These are phyloP conservation scores for Herpetomonas tarakana DNA, from an alignment of 208 protist species.

Conservation along the genomic window DNA sequence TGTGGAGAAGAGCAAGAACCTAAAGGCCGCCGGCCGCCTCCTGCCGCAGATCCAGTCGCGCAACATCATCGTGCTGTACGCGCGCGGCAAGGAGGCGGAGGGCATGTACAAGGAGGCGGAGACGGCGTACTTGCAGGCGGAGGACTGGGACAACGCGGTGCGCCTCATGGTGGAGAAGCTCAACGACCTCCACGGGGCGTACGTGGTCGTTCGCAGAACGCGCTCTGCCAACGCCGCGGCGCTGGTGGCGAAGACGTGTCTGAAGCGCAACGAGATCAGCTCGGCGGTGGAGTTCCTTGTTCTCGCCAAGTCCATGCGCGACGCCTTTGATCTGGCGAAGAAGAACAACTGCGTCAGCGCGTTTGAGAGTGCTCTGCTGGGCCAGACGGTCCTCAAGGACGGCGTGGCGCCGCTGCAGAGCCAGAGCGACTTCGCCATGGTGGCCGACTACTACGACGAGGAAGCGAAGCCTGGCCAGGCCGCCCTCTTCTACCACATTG, in stretches of 20 bases:
- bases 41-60: slow-evolving; percentile 90
- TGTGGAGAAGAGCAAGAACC: slow-evolving; percentile 92
- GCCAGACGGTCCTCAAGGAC: slow-evolving; percentile 79
- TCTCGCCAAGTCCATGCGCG: slow-evolving; percentile 86
- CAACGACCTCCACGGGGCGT: slow-evolving; percentile 93
- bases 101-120: slow-evolving; percentile 91
- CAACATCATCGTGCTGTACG: slow-evolving; percentile 94
- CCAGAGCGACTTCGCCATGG: slow-evolving; percentile 78
- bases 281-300: slow-evolving; percentile 97
- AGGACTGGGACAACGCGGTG: slow-evolving; percentile 96
- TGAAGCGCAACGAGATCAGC: slow-evolving; percentile 77
- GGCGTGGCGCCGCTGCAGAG: slow-evolving; percentile 68
- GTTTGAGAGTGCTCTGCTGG: slow-evolving; percentile 78
- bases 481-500: slow-evolving; percentile 91
- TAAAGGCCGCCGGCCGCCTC: slow-evolving; percentile 82
- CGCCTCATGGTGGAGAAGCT: slow-evolving; percentile 93
- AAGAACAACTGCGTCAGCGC: slow-evolving; percentile 82
- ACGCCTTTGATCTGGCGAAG: slow-evolving; percentile 95
- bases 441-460: slow-evolving; percentile 94
- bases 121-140: slow-evolving; percentile 90
- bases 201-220: slow-evolving; percentile 93
- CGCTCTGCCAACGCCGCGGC: slow-evolving; percentile 89
- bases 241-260: slow-evolving; percentile 92
- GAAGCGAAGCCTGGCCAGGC: slow-evolving; percentile 75
- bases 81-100: slow-evolving; percentile 84